These are phyloP conservation scores for Globisporangium cystogenes DNA, from an alignment of 352 stramenopile species.

Conservation along the genomic window DNA sequence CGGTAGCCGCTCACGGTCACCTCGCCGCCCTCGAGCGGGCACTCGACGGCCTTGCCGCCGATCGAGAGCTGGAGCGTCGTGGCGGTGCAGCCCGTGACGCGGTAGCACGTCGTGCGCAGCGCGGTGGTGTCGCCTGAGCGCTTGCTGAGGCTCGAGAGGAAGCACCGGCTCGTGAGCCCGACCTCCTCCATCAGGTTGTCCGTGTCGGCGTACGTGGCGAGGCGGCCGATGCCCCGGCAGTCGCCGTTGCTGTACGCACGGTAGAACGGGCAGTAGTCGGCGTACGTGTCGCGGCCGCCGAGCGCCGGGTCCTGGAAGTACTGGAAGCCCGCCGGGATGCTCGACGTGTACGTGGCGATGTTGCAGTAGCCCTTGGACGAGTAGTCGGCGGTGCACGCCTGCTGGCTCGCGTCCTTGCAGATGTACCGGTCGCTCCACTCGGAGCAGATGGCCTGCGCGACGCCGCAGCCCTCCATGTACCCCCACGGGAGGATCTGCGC, in stretches of 20 bases:
- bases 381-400: constrained; percentile 55
- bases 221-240: constrained; percentile 49
- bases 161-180: constrained; percentile 54
- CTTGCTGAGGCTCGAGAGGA: constrained; percentile 61
- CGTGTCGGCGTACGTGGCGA: constrained; percentile 27
- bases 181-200: constrained; percentile 51
- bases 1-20: constrained; percentile 42
- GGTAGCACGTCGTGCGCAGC: constrained; percentile 48
- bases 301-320: constrained; percentile 67
- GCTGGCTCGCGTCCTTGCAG: constrained; percentile 37
- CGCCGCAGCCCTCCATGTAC: constrained; percentile 63
- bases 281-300: constrained; percentile 53
- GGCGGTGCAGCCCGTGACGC: constrained; percentile 39
- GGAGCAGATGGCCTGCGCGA: constrained; percentile 55
- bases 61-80: constrained; percentile 39
- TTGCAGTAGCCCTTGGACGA: constrained; percentile 79
- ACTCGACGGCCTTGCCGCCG: constrained; percentile 44
- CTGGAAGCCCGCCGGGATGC: constrained; percentile 71
- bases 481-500: constrained; percentile 65
- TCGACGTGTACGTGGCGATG: constrained; percentile 49
- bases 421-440: constrained; percentile 69
- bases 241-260: constrained; percentile 74
- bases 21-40: constrained; percentile 49
- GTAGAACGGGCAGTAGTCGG: constrained; percentile 82
- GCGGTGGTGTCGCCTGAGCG: constrained; percentile 23